Evolutionary conservation across 2,329 filamentous ascomycete species (phyloP), one percentile per base, ranked within the genome.

Genomic region (Daldinia sp.): DNA sequence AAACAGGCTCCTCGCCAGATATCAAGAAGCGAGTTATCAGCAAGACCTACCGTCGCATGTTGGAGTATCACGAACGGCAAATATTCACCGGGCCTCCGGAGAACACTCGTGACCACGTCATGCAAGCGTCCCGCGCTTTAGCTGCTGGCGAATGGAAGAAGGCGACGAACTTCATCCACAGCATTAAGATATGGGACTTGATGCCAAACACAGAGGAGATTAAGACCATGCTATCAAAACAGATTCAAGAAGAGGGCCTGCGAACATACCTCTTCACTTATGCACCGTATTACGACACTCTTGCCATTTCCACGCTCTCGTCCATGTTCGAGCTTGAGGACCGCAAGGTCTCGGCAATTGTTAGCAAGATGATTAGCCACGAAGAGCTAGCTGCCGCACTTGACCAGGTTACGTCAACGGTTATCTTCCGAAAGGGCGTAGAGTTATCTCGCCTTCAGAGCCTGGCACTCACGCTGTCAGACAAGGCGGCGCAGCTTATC

Each of bases 311-410:
- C 73, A 97, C 94, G 26, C 88, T 99, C 68, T 91, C 93, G 70
- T 86, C 85, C 73, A 99, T 99, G 96, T 99, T 99, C 81, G 96
- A 99, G 83, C 90, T 99, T 26, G 88, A 94, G 64, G 85, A 91
- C 75, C 89, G 91, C 83, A 98, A 98, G 88, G 94, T 98, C 58
- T 87, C 92, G n/a, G 94, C 96, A 39, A 90, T 99, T 63, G 90
- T 99, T 78, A 97, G 93, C 87, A 97, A 97, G 86, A 99, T 99
- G 96, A 98, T 99, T 81, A 97, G 94, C 77, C 96, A 99, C 85
- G 96, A 99, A 83, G 96, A 99, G 82, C 90, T 99, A 56, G 93
- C 93, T 9, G 96, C 96, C 48, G 97, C 96, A 41, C 89, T 99
- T 30, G 97, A 99, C 85, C 96, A 99, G 84, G 95, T 99, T 83